Percentiles rank a stretch among this genome's conserved stretches.
These are phyloP conservation scores for Cyberlindnera maclurae DNA, from an alignment of 805 yeast genomes.

Conservation along the genomic window DNA sequence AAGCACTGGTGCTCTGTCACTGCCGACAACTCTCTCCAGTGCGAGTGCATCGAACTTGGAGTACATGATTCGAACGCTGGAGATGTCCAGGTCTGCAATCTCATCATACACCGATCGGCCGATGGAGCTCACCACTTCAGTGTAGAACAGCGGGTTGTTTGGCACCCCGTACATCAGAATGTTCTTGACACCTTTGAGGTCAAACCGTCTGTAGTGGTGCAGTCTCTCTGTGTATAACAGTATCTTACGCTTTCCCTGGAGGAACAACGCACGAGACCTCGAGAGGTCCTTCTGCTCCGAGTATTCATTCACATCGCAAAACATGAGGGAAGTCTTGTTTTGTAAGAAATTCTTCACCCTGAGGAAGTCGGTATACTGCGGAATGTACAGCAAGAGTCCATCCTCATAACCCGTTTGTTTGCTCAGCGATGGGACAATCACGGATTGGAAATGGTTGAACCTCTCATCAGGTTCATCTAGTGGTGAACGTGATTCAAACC, in stretches of 20 bases:
- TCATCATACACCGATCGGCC: slow-evolving; percentile 48
- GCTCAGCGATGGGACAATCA: slow-evolving; percentile 62
- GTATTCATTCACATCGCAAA: slow-evolving; percentile 79
- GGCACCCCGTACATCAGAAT: slow-evolving; percentile 82
- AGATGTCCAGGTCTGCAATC: slow-evolving; percentile 47
- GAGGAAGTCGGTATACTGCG: slow-evolving; percentile 80
- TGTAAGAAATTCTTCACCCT: slow-evolving; percentile 60
- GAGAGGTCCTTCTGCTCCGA: slow-evolving; percentile 64
- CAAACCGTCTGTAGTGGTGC: slow-evolving; percentile 85
- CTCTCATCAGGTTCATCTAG: slow-evolving; percentile 73
- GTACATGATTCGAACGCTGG: slow-evolving; percentile 54
- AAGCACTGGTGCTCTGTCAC: slow-evolving; percentile 59
- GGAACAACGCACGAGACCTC: slow-evolving; percentile 64
- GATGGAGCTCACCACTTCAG: slow-evolving; percentile 64
- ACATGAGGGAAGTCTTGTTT: slow-evolving; percentile 53
- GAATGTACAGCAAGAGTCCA: slow-evolving; percentile 77
- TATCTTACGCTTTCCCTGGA: slow-evolving; percentile 53
- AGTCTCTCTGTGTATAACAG: slow-evolving; percentile 90
- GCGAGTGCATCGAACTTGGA: slow-evolving; percentile 75
- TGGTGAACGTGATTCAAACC: slow-evolving; percentile 55
- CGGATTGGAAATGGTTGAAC: slow-evolving; percentile 71
- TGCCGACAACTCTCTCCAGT: slow-evolving; percentile 81
- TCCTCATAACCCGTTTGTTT: slow-evolving; percentile 53
- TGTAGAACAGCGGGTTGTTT: slow-evolving; percentile 74
- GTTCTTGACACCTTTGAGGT: slow-evolving; percentile 76